A percentile compares a stretch with the other conserved stretches of the same genome.
phyloP scores from a whole-genome alignment of 2,329 filamentous ascomycete genomes.

The Alternaria angustiovoidea region DNA sequence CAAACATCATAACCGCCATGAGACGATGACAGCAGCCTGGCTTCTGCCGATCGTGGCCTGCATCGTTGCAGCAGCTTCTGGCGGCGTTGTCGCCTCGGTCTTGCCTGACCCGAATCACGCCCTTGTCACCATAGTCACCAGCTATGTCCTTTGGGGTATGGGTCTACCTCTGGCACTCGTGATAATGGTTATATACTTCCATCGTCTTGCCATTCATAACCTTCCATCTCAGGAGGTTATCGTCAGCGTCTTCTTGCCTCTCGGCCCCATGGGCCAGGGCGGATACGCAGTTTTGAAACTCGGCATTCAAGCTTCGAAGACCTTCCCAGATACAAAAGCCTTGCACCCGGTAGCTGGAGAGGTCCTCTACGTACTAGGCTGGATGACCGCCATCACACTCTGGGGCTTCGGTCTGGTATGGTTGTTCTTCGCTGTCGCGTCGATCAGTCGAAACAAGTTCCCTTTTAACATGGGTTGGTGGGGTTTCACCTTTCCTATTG shows the following conservation, averaged over 20 bases:
- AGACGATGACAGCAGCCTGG: slow-evolving; percentile 68
- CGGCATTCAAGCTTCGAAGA: slow-evolving; percentile 53
- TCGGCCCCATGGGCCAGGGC: slow-evolving; percentile 72
- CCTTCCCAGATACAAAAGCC: slow-evolving; percentile 52
- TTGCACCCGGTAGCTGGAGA: slow-evolving; percentile 56
- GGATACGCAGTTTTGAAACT: slow-evolving; percentile 66
- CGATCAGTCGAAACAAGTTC: slow-evolving; percentile 56
- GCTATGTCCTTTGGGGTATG: slow-evolving; percentile 73
- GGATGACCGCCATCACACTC: slow-evolving; percentile 59
- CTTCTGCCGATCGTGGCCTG: slow-evolving; percentile 72
- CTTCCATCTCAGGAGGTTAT: slow-evolving; percentile 72
- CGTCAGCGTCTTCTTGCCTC: slow-evolving; percentile 71
- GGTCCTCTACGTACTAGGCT: slow-evolving; percentile 66
- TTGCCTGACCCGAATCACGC: slow-evolving; percentile 64
- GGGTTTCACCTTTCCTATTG: slow-evolving; percentile 67
- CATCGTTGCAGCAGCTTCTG: slow-evolving; percentile 70
- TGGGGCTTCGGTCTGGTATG: slow-evolving; percentile 65
- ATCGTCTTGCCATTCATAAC: slow-evolving; percentile 71
- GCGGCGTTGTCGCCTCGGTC: slow-evolving; percentile 66
- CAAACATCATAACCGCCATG: slow-evolving; percentile 34
- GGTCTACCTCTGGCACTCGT: slow-evolving; percentile 67
- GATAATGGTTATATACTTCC: slow-evolving; percentile 72
- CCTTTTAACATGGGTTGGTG: slow-evolving; percentile 71
- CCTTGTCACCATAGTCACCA: slow-evolving; percentile 67
- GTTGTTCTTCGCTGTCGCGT: slow-evolving; percentile 62